Evolutionary conservation across 2,329 filamentous ascomycete genomes (phyloP), one percentile per base, ranked within the genome.

Genomic region (Teratosphaeria nubilosa): DNA sequence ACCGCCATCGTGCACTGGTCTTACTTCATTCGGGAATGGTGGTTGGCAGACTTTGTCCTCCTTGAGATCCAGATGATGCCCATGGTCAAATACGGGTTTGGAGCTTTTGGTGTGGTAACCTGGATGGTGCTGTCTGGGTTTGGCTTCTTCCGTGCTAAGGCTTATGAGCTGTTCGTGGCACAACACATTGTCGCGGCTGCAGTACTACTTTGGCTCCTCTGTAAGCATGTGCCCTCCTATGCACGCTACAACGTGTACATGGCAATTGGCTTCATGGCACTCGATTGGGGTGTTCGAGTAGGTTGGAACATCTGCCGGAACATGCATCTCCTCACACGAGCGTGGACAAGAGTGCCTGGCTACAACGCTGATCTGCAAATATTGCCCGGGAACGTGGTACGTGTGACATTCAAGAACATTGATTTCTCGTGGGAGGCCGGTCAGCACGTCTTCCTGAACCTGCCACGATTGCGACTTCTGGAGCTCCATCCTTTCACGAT

Each of bases 401-500:
- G 78, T 9, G 75, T 87, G 60, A 80, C 78, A 0, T 78, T 86
- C 51, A 66, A 73, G 1, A 76, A 82, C 24, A 80, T 81, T 1
- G 77, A 79, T 1, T 76, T 86, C 55, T 72, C 67, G 20, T 87
- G 84, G 85, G 76, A 70, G 30, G 77, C 84, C 2, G 85, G 84
- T 1, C 84, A 87, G 60, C 84, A 87, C 66, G 76, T 82, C 0
- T 85, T 85, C 63, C 71, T 87, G 1, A 80, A 80, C 5, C 60
- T 84, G 76, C 64, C 84, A 80, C 64, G 76, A 75, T 0, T 41
- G 75, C 77, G 20, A 20, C 82, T 82, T 0, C 70, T 86, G 1
- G 82, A 86, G 64, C 80, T 79, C 25, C 84, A 87, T 62, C 85
- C 84, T 0, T 86, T 86, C 65, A 86, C 83, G 1, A 82, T 86